Evolutionary conservation across 2,329 filamentous ascomycete species (phyloP).

Genomic region (Cordyceps javanica): DNA sequence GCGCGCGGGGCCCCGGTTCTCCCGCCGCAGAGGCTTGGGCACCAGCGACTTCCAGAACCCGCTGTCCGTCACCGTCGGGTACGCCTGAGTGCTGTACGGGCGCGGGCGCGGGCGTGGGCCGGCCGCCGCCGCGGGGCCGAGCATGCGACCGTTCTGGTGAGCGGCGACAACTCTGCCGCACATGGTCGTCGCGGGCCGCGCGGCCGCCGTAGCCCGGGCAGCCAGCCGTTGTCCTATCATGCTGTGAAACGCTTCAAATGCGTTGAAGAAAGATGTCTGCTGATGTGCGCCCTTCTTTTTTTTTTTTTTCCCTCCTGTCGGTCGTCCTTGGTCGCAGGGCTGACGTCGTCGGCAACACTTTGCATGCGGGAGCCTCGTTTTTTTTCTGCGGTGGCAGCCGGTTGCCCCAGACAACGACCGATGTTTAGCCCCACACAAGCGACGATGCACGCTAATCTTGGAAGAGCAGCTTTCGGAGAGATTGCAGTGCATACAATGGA

Average conservation of each 20-base stretch:
- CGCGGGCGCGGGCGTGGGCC: background rate
- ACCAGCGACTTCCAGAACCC: slow-evolving; percentile 66
- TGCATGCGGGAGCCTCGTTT: background rate
- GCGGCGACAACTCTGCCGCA: background rate
- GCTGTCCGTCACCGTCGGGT: slow-evolving; percentile 47
- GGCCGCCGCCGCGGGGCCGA: too few species aligned
- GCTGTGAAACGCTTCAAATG: background rate
- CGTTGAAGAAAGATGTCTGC: background rate
- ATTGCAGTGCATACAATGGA: background rate
- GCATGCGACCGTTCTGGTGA: too few species aligned
- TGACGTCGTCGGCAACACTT: slow-evolving; percentile 3
- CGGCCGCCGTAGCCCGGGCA: background rate
- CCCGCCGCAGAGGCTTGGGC: slow-evolving; percentile 56
- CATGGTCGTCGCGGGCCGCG: background rate
- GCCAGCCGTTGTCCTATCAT: slow-evolving; percentile 1
- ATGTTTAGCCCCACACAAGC: slow-evolving; percentile 24
- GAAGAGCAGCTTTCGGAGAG: background rate
- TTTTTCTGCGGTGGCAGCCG: slow-evolving; percentile 1
- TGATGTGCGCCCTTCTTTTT: background rate
- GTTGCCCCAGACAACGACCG: slow-evolving; percentile 34
- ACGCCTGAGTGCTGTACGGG: slow-evolving; percentile 27
- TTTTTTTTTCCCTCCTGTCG: background rate
- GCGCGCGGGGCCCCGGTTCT: slow-evolving; percentile 25
- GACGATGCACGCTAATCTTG: background rate
- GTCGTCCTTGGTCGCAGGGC: background rate